phyloP scores from a whole-genome alignment of 202 grass and related monocot genomes.

The Brachypodium distachyon region DNA sequence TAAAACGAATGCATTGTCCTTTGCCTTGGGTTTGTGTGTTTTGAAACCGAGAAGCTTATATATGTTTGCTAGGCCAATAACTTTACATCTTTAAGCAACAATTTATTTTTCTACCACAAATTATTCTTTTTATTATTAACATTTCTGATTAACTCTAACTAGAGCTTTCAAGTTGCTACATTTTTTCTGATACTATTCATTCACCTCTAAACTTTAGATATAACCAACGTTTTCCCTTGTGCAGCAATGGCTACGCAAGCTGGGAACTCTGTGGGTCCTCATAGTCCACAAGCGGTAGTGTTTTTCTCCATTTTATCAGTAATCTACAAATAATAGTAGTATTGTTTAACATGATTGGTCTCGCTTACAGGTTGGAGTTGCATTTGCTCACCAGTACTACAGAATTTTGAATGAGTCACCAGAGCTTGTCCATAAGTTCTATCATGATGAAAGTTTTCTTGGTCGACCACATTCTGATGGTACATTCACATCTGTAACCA shows the following conservation, averaged over 20 bases:
- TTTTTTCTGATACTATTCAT: not conserved
- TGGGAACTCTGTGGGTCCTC: not conserved
- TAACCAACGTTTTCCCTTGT: not conserved
- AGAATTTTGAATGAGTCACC: constrained; percentile 32
- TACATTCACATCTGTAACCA: constrained; percentile 50
- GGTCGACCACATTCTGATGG: constrained; percentile 65
- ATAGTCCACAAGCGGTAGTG: constrained; percentile 31
- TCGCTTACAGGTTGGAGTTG: constrained; percentile 50
- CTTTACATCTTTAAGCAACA: not conserved
- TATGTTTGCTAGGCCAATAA: not conserved
- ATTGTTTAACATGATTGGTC: not conserved
- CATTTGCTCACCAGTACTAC: constrained; percentile 89
- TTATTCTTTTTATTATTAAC: not conserved
- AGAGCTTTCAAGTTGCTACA: not conserved
- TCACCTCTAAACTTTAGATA: not conserved
- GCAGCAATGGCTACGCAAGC: constrained; percentile 40
- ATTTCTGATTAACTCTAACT: not conserved
- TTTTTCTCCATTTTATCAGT: not conserved
- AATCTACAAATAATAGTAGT: not conserved
- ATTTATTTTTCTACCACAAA: not conserved
- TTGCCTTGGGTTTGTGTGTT: not conserved
- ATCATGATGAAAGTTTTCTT: constrained; percentile 65
- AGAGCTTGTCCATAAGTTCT: constrained; percentile 59
- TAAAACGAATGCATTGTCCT: not conserved
- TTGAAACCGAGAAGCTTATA: not conserved